These are phyloP conservation scores for Arthrobotrys iridis DNA, from an alignment of 2,329 filamentous ascomycete species.

Conservation along the genomic window DNA sequence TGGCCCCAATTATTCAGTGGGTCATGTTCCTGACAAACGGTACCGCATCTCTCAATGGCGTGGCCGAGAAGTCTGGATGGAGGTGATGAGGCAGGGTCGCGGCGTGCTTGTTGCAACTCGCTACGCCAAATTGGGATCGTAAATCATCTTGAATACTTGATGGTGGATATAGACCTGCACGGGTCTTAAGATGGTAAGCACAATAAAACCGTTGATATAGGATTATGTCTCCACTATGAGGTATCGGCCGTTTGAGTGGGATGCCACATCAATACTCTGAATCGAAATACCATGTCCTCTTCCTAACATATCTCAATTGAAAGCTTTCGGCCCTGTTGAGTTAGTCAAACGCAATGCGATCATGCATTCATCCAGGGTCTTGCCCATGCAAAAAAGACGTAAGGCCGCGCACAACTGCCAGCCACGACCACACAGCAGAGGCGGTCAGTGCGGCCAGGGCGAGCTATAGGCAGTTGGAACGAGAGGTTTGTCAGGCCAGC, in stretches of 20 bases:
- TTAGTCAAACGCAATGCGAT: constrained; percentile 8
- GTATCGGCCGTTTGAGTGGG: not conserved
- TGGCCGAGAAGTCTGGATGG: not conserved
- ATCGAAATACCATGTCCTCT: constrained; percentile 18
- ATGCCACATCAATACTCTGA: not conserved
- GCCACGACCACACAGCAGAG: constrained; percentile 1
- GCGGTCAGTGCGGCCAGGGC: not conserved
- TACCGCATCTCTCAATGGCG: not conserved
- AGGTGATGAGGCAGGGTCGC: constrained; percentile 12
- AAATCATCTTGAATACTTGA: not conserved
- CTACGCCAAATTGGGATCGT: constrained; percentile 15
- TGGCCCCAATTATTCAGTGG: not conserved
- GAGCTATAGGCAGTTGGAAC: not conserved
- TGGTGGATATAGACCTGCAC: constrained; percentile 10
- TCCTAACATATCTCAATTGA: no score
- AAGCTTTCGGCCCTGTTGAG: not conserved
- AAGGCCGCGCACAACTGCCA: constrained; percentile 32
- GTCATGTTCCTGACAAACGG: constrained; percentile 33
- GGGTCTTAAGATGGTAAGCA: constrained; percentile 15
- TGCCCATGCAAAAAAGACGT: constrained; percentile 29
- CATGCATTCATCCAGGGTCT: constrained; percentile 6
- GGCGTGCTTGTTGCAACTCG: not conserved
- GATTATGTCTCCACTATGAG: not conserved
- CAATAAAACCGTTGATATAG: constrained; percentile 25
- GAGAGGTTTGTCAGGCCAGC: not conserved